Conservation (phyloP, 139 green algal species). For the Volvox reticuliferus region DNA sequence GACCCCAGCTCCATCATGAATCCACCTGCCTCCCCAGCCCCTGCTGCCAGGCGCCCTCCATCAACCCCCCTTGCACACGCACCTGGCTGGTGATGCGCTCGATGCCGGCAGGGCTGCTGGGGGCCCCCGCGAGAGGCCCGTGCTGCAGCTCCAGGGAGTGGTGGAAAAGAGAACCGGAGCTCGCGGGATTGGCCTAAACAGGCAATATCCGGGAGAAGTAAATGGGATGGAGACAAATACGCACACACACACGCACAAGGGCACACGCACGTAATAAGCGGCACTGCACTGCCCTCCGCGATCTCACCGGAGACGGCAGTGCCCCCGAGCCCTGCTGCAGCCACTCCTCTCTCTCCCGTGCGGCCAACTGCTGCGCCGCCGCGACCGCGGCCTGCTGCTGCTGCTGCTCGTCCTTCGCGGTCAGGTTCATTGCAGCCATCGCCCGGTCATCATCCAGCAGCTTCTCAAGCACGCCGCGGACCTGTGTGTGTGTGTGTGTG, state of each 20-base stretch:
- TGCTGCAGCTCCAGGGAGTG: conserved; percentile 2
- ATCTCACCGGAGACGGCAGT: too few species aligned
- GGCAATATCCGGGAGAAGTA: too few species aligned
- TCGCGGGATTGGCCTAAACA: neutral
- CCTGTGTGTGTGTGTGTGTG: too few species aligned
- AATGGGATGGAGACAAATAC: too few species aligned
- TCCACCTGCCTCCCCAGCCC: too few species aligned
- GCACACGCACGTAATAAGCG: too few species aligned
- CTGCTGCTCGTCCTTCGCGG: neutral
- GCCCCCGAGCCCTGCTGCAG: too few species aligned
- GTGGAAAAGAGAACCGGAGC: neutral
- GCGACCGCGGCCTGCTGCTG: neutral
- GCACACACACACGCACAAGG: too few species aligned
- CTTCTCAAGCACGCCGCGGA: conserved; percentile 58
- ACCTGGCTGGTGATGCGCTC: conserved; percentile 1
- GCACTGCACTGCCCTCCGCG: too few species aligned
- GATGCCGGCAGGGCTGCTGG: neutral
- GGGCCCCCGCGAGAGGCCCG: neutral
- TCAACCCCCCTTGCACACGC: neutral
- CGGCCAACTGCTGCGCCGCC: neutral
- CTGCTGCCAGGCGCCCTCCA: neutral
- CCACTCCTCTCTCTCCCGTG: too few species aligned
- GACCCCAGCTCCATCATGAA: too few species aligned
- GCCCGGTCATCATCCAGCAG: conserved; percentile 55
- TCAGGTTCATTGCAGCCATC: conserved; percentile 58